These are phyloP conservation scores for Silene conica DNA, from an alignment of 148 eudicot species.

Conservation along the genomic window DNA sequence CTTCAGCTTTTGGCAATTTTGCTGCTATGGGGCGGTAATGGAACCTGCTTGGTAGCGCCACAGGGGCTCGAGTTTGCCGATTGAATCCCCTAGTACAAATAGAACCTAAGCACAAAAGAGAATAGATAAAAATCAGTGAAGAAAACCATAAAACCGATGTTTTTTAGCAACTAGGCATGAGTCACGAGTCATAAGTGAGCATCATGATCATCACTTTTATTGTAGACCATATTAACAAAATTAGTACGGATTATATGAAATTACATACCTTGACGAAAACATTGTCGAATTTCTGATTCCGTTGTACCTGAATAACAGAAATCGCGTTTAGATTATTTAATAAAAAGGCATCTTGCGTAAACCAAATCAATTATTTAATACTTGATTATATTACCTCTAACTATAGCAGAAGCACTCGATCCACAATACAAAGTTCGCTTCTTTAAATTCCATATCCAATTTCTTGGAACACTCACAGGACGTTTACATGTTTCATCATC, in stretches of 20 bases:
- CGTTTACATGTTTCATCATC: constrained; percentile 42
- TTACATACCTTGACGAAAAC: constrained; percentile 45
- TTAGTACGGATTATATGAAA: not conserved
- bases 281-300: constrained; percentile 26
- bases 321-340: not conserved
- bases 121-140: not conserved
- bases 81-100: constrained; percentile 46
- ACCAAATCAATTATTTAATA: not conserved
- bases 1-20: constrained; percentile 7
- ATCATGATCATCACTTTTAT: too few species aligned
- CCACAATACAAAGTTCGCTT: constrained; percentile 51
- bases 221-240: not conserved
- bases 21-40: constrained; percentile 21
- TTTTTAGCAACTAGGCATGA: too few species aligned
- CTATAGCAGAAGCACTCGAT: constrained; percentile 31
- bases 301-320: constrained; percentile 28
- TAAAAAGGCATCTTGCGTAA: not conserved
- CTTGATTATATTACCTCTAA: constrained; percentile 26
- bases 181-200: too few species aligned
- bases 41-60: constrained; percentile 18
- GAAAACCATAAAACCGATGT: too few species aligned
- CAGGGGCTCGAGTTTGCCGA: constrained; percentile 33
- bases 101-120: constrained; percentile 29
- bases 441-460: constrained; percentile 32
- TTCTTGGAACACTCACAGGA: constrained; percentile 38